Evolutionary conservation across 1,284 basidiomycete species (phyloP).

Genomic region (Austroboletus novae-zelandiae): DNA sequence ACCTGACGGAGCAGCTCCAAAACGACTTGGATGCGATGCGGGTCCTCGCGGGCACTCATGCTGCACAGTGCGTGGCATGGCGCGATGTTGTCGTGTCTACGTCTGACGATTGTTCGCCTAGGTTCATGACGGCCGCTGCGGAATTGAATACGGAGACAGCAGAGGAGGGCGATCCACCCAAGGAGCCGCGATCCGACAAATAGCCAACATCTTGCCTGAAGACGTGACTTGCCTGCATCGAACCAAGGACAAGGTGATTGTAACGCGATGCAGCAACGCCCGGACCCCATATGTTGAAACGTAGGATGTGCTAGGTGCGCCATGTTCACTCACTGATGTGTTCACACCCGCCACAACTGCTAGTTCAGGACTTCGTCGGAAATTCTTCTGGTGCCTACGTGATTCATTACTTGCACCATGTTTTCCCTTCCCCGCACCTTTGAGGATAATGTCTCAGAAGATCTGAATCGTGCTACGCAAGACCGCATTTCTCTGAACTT

Average conservation of each 20-base stretch:
- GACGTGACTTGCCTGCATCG: neutral
- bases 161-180: conserved; percentile 24
- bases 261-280: too few relatives aligned
- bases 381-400: too few relatives aligned
- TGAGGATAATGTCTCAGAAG: too few relatives aligned
- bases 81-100: neutral
- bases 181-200: conserved; percentile 6
- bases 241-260: too few relatives aligned
- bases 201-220: neutral
- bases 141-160: conserved; percentile 49
- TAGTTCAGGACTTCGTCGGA: too few relatives aligned
- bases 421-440: too few relatives aligned
- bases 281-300: too few relatives aligned
- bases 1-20: conserved; percentile 68
- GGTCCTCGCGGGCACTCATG: conserved; percentile 66
- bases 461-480: too few relatives aligned
- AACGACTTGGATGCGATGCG: conserved; percentile 70
- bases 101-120: conserved; percentile 24
- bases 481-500: neutral
- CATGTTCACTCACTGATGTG: too few relatives aligned
- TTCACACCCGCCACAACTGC: too few relatives aligned
- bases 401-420: too few relatives aligned
- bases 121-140: conserved; percentile 64
- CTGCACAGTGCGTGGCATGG: conserved; percentile 58
- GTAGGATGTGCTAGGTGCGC: too few relatives aligned